Percentiles rank a stretch among this genome's conserved stretches.
These are phyloP conservation scores for Solanum neorickii DNA, from an alignment of 257 asterid species.

Conservation along the genomic window DNA sequence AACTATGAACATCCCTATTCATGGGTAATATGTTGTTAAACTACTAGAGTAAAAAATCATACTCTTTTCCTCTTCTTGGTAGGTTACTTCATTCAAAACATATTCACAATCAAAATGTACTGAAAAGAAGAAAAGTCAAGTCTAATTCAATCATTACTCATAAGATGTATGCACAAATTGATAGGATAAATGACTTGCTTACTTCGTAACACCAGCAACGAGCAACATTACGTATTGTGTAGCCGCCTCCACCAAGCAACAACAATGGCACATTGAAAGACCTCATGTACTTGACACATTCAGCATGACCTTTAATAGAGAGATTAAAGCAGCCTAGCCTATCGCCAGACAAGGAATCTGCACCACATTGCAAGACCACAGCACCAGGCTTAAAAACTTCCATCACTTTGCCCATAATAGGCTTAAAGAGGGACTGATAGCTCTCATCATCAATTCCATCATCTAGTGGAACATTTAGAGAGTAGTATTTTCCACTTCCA, in stretches of 20 bases:
- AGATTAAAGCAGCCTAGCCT: conserved; percentile 34
- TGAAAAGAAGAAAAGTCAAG: not conserved
- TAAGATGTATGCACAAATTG: not conserved
- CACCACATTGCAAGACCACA: conserved; percentile 37
- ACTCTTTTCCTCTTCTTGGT: not conserved
- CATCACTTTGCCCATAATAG: conserved; percentile 35
- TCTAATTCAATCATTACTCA: not conserved
- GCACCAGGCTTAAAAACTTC: conserved; percentile 32
- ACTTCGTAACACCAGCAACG: conserved; percentile 41
- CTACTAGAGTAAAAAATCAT: not conserved
- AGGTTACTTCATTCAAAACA: not conserved
- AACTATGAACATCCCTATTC: not conserved
- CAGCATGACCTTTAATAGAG: conserved; percentile 30
- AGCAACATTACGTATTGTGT: conserved; percentile 35
- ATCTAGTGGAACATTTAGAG: conserved; percentile 32
- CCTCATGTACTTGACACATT: conserved; percentile 33
- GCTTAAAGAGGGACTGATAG: conserved; percentile 33
- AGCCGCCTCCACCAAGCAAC: conserved; percentile 35
- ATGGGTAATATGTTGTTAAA: not conserved
- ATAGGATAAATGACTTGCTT: not conserved
- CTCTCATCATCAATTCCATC: conserved; percentile 36
- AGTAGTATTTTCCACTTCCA: conserved; percentile 25
- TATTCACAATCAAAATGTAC: not conserved
- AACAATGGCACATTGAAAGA: conserved; percentile 28
- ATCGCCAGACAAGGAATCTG: conserved; percentile 33